Conservation (phyloP, 148 eudicot species). For the Camellia japonica region DNA sequence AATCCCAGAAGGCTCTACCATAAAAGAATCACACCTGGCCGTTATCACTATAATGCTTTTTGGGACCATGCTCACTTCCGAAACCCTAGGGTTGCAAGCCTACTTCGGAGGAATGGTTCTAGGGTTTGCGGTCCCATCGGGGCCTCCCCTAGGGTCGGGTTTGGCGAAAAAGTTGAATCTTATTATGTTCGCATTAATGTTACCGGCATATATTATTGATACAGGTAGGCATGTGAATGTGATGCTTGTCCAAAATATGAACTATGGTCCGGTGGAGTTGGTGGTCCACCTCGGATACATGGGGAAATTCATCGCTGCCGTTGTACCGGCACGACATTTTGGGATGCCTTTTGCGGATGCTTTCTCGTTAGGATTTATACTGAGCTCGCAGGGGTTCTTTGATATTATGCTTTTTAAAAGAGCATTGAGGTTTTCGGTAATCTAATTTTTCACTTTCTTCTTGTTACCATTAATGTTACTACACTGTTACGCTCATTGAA, state of each 20-base stretch:
- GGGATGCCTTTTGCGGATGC: slow-evolving; percentile 17
- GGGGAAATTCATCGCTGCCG: slow-evolving; percentile 13
- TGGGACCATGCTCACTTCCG: not conserved
- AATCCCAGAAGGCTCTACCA: slow-evolving; percentile 16
- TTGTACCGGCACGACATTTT: slow-evolving; percentile 1
- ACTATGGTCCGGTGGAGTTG: not conserved
- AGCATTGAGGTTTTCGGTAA: not conserved
- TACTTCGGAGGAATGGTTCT: slow-evolving; percentile 7
- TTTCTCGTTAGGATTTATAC: slow-evolving; percentile 8
- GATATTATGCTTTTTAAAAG: slow-evolving; percentile 22
- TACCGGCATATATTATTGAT: slow-evolving; percentile 18
- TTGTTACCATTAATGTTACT: not conserved
- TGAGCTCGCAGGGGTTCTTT: slow-evolving; percentile 21
- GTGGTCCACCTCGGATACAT: slow-evolving; percentile 4
- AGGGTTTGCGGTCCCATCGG: slow-evolving; percentile 22
- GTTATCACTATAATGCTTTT: not conserved
- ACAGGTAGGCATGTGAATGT: slow-evolving; percentile 8
- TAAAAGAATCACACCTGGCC: not conserved
- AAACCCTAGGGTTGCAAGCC: not conserved
- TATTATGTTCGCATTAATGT: slow-evolving; percentile 1
- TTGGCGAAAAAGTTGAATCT: slow-evolving; percentile 9
- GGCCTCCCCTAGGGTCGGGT: slow-evolving; percentile 23
- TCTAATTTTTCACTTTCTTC: not conserved
- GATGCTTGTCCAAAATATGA: not conserved
- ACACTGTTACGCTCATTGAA: not conserved